Base-by-base conservation (phyloP, 2,329 filamentous ascomycete genomes). In the Aspergillus aculeatinus region DNA sequence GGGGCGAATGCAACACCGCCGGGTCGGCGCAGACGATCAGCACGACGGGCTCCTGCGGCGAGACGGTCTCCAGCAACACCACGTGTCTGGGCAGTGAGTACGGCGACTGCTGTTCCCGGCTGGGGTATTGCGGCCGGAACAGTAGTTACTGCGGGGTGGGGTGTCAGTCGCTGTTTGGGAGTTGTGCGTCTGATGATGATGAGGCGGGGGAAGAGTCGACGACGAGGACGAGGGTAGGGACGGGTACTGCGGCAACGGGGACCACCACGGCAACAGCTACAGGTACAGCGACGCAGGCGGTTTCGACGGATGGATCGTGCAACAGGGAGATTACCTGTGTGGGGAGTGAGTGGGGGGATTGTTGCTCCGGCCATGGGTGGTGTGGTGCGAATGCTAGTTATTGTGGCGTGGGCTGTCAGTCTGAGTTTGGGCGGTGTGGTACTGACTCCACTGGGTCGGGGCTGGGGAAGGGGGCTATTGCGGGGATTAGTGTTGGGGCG, bases 51-150 rank as follows among this genome's bases (percentile, higher is more conserved):
- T 55, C 55, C 6, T 60, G 59, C 31, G 59, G 59, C 7, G 42
- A 44, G 10, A 60, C 55, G 3, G 12, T 42, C 12, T 54, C 54
- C 6, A 58, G 51, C 25, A 60, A 60, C 35, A n/a, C 57, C 19
- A 60, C 59, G 27, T 60, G 59, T 31, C 25, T 58, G 5, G 59
- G 54, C 3, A 60, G 59, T 16, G 49, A 23, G 11, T 58, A 29
- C 16, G 59, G 59, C 5, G 55, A 60, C 16, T 60, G 59, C 23
- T 60, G 59, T 21, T 60, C 59, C 21, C 3, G 2, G 12, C 19
- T 48, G 5, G 59, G 59, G 10, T 60, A 58, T 29, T 60, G 59
- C 23, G 59, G 59, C 4, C 23, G 55, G 12, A 55, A 54, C 29
- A 14, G 25, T 5, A 50, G 27, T 2, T 60, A 58, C 14, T 60